A percentile compares a stretch with the other conserved stretches of the same genome.
phyloP scores from a whole-genome alignment of 805 yeast species.

The Groenewaldozyma tartarivorans region DNA sequence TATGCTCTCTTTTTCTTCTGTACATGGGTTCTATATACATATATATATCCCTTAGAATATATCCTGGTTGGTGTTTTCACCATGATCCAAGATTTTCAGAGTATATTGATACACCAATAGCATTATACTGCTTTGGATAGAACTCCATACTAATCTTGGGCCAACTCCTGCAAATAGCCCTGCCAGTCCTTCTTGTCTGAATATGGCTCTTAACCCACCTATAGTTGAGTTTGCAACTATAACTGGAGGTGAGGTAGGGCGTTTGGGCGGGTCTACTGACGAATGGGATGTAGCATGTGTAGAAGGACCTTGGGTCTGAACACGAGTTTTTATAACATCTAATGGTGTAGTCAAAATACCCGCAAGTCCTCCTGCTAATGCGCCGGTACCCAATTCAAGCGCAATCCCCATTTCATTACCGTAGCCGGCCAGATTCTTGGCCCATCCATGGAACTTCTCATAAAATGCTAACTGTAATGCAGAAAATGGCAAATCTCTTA shows the following conservation, averaged over 20 bases:
- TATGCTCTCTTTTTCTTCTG: no score
- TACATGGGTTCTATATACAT: conserved; percentile 4
- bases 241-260: conserved; percentile 11
- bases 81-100: conserved; percentile 41
- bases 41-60: not conserved
- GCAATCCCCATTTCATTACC: conserved; percentile 28
- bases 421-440: conserved; percentile 24
- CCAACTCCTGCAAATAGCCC: conserved; percentile 94
- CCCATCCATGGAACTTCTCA: conserved; percentile 44
- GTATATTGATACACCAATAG: conserved; percentile 75
- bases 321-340: conserved; percentile 87
- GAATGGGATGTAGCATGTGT: not conserved
- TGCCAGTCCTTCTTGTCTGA: conserved; percentile 59
- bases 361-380: conserved; percentile 91
- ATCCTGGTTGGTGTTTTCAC: not conserved
- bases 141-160: conserved; percentile 94
- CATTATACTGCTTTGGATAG: conserved; percentile 92
- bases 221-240: conserved; percentile 36
- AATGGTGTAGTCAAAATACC: conserved; percentile 92
- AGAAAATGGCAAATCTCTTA: conserved; percentile 90
- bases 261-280: not conserved
- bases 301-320: conserved; percentile 61
- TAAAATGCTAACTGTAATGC: conserved; percentile 95
- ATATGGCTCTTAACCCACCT: conserved; percentile 46
- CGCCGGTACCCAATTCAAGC: conserved; percentile 78